Evolutionary conservation across 1,284 basidiomycete genomes (phyloP), one percentile per base, ranked within the genome.

Genomic region (Ustilago bromivora): DNA sequence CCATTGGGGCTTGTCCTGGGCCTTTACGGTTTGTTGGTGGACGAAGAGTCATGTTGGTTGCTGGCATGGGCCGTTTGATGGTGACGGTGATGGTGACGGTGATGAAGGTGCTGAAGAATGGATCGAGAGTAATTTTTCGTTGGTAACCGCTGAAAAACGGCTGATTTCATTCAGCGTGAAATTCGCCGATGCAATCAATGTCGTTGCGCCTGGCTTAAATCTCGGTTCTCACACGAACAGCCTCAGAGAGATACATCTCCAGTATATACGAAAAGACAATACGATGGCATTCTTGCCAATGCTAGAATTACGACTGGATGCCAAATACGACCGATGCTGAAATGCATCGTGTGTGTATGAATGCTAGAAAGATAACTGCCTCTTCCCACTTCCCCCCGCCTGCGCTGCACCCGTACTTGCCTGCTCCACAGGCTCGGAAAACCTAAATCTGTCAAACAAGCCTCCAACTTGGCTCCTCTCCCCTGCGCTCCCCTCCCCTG

Each of bases 401-500:
- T n/a, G 23, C 15, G 31, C 12, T 28, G 31, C 23, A 28, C 3
- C 23, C 23, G 28, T 32, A n/a, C 15, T 12, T 15, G 2, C 31
- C 49, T 51, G 49, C 13, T 7, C 1, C 13, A 19, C 55, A 28
- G 52, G n/a, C 23, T 71, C 69, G 0, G 35, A 23, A 31, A 62
- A 72, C 9, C 64, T 23, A 15, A 72, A 72, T 49, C 64, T 59
- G 34, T 74, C 66, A 66, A 74, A 74, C 46, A 74, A 46, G 0
- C 61, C 63, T 13, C 41, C 61, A 12, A 53, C 52, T 1, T 11
- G 36, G 31, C 46, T 38, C 1, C 32, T 35, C 8, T 36, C 36
- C 4, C 60, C 32, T 23, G 34, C 12, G 13, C 46, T 38, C 0
- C 32, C 43, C 8, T 36, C 36, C 0, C 41, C 32, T 23, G 34